Evolutionary conservation across 1,284 basidiomycete species (phyloP), one percentile per base, ranked within the genome.

Genomic region (Cutaneotrichosporon spelunceum): DNA sequence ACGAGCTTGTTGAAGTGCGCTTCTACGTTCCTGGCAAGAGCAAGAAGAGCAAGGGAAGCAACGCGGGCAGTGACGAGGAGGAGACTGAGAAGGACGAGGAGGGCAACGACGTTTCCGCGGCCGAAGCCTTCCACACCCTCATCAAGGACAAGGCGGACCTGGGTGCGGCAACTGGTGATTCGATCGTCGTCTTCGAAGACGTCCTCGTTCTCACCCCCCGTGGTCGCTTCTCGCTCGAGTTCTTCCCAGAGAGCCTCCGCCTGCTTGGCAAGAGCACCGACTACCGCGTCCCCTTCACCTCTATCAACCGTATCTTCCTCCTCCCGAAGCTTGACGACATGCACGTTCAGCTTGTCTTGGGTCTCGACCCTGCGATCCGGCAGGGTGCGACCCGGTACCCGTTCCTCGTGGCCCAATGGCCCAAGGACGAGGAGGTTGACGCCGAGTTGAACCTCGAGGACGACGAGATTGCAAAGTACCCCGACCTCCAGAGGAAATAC

Each of bases 341-440:
- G 59, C 96, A 98, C 75, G 89, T 97, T 48, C 84, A 97, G 66
- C 94, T 99, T 73, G 93, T 97, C 65, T 85, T 97, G 68, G 90
- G 90, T 60, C 83, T 97, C 56, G 90, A 88, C 74, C 91, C 87
- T 23, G 94, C 95, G 2, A 97, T 99, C 68, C 87, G 96, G 60
- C 96, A 99, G 83, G 96, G 96, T 60, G 96, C 99, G 75, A 99
- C 96, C 0, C 85, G 92, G 50, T 99, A 99, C 78, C 94, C 95
- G 56, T 99, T 96, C 79, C 83, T 99, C 19, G 95, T 99, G 57
- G 93, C 98, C 86, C 93, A 97, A 74, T 99, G 97, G 80, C 89
- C 88, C 29, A 87, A 92, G 66, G 95, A 98, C 70, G 96, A 99
- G 77, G 94, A 97, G 78, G 93, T 95, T 67, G 95, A 94, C 48